Evolutionary conservation across 108 stramenopile species (phyloP), one percentile per base, ranked within the genome.

Genomic region (Epithemia pelagica): DNA sequence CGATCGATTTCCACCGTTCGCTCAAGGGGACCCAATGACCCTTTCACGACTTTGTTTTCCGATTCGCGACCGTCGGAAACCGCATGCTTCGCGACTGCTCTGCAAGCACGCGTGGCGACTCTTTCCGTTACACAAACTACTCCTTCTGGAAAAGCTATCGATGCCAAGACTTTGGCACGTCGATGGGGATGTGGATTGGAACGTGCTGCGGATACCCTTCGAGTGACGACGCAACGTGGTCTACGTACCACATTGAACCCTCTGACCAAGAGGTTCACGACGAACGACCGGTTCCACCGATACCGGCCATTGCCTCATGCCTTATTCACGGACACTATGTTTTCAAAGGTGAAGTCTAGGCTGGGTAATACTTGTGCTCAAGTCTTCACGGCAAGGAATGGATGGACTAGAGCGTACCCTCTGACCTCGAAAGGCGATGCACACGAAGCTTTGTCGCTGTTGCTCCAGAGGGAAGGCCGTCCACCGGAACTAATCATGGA

Each of bases 361-460:
- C 37, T 5, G 10, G 15, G 37, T 15, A 46, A 46, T 15, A 46
- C 5, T 5, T 46, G 15, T 15, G 37, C 37, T 10, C 37, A 46
- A 46, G 37, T 46, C 10, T 46, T 46, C 15, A 10, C 10, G 10
- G 37, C 37, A 46, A 10, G 37, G 10, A 5, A 46, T 46, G 71
- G 62, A 0, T 77, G 76, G 76, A 54, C 59, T 0, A 32, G 62
- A 1, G 61, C 62, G 0, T 68, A 54, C 30, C 71, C 71, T 31
- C 53, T 65, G 65, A 58, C 29, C 25, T 20, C 3, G 29, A 62
- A 62, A 8, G 28, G 51, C 0, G 54, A 77, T 2, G 71, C 71
- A 15, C 71, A 72, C 62, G 67, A 77, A 33, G 57, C 67, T 20
- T 28, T 77, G 20, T 68, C 66, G 0, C 29, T 68, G 1, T 32